Conservation (phyloP, 352 stramenopile species). For the Paralagenidium karlingii region DNA sequence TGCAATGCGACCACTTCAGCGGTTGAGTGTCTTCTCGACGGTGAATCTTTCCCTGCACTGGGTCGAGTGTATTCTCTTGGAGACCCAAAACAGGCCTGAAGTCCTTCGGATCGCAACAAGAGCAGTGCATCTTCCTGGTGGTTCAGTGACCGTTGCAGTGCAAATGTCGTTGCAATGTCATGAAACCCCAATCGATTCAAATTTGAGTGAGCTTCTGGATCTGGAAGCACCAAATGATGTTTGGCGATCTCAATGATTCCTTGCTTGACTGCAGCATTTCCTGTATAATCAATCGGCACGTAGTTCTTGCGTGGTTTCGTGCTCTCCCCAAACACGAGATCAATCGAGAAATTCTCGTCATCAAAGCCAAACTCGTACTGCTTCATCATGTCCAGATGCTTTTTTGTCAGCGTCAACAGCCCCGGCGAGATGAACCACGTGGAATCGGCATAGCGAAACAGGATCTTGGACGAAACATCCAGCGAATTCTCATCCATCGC, state of each 20-base stretch:
- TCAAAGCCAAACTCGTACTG: constrained; percentile 78
- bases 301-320: constrained; percentile 16
- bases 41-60: neutral
- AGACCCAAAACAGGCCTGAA: constrained; percentile 48
- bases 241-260: constrained; percentile 71
- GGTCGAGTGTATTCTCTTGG: constrained; percentile 12
- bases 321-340: constrained; percentile 62
- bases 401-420: constrained; percentile 59
- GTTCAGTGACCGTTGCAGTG: constrained; percentile 67
- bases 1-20: constrained; percentile 65
- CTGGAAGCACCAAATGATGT: constrained; percentile 59
- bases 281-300: constrained; percentile 48
- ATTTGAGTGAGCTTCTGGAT: constrained; percentile 69
- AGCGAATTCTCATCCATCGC: constrained; percentile 19
- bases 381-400: constrained; percentile 72
- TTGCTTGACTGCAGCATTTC: constrained; percentile 50
- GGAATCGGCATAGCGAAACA: constrained; percentile 71
- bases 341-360: constrained; percentile 65
- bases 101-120: constrained; percentile 47
- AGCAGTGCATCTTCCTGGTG: constrained; percentile 60
- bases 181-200: constrained; percentile 72
- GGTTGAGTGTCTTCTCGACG: constrained; percentile 28
- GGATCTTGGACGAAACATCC: constrained; percentile 49
- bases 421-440: constrained; percentile 62
- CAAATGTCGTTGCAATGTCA: constrained; percentile 60